Percentiles rank a stretch among this genome's conserved stretches.
These are phyloP conservation scores for Styphnolobium japonicum DNA, from an alignment of 306 rosid genomes.

Conservation along the genomic window DNA sequence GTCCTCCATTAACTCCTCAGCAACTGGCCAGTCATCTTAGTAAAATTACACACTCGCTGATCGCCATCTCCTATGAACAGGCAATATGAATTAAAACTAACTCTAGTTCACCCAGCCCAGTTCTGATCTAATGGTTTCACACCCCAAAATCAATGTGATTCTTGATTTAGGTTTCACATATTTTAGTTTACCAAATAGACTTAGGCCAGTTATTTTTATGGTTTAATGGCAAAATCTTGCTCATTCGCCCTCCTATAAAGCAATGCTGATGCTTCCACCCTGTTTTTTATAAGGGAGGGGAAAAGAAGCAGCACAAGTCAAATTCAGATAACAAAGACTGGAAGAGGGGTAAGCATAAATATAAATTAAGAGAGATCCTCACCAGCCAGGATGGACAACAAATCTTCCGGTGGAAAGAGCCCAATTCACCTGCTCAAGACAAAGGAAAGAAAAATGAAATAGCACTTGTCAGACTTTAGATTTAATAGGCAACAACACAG, in stretches of 20 bases:
- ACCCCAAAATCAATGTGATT: slow-evolving; percentile 35
- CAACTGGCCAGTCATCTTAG: slow-evolving; percentile 14
- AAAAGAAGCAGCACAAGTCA: slow-evolving; percentile 32
- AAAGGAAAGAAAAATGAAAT: neutral
- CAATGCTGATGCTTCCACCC: slow-evolving; percentile 99
- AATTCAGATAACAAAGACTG: neutral
- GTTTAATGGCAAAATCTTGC: slow-evolving; percentile 86
- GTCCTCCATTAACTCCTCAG: slow-evolving; percentile 24
- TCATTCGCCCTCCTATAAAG: slow-evolving; percentile 97
- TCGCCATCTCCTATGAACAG: slow-evolving; percentile 14
- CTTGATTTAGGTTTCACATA: slow-evolving; percentile 36
- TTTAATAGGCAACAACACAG: neutral
- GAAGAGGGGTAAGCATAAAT: neutral
- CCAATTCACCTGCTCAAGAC: slow-evolving; percentile 87
- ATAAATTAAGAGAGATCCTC: slow-evolving; percentile 26
- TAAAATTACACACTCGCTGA: slow-evolving; percentile 7
- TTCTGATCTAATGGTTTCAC: slow-evolving; percentile 33
- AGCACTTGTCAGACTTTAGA: neutral
- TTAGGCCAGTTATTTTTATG: slow-evolving; percentile 44
- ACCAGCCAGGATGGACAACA: slow-evolving; percentile 98
- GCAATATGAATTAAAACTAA: slow-evolving; percentile 7
- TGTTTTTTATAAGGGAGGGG: slow-evolving; percentile 37
- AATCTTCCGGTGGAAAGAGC: slow-evolving; percentile 70
- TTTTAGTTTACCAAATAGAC: slow-evolving; percentile 51
- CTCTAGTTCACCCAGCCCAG: slow-evolving; percentile 32